Evolutionary conservation across 345 rosid genomes (phyloP), one percentile per base, ranked within the genome.

Genomic region (Salix koriyanagi): DNA sequence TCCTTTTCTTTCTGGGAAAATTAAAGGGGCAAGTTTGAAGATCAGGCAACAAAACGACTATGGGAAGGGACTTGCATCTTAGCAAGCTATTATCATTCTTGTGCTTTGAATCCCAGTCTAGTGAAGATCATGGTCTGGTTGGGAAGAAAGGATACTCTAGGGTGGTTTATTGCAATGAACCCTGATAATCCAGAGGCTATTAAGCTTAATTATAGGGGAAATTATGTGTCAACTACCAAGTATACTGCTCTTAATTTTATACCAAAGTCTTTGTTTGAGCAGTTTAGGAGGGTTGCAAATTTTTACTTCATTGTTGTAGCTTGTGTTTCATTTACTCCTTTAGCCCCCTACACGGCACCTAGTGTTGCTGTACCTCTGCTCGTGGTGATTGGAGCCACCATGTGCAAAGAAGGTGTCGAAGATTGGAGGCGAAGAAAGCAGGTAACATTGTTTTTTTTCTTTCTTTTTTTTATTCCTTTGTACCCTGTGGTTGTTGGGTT

Each of bases 241-340:
- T 95, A 95, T 76, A 90, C 97, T 0, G 81, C 79, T 0, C 80
- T 81, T 74, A 92, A 90, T 82, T 95, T 95, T 81, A 76, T 95
- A 69, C 99, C 99, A 37, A 95, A 95, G 92, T 91, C 99, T 19
- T 81, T 95, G 88, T 93, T 93, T 84, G 99, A 95, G 87, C 97
- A 95, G 81, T 95, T 95, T 77, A 89, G 99, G 86, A 88, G 99
- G 88, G 97, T 95, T 69, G 99, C 97, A 34, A 95, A 93, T 67
- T 71, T 93, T 46, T 95, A 95, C 77, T 95, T 95, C 83, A 88
- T 95, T 58, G 88, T 91, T n/a, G 97, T 91, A 34, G 93, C 97
- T 68, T 93, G 85, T 81, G 87, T 95, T 69, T 93, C 99, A 0
- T 91, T 93, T 81, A 93, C 91, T 77, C 97, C 97, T 0, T 77